These are phyloP conservation scores for Cladosporium sphaerospermum DNA, from an alignment of 2,329 filamentous ascomycete genomes.

Conservation along the genomic window DNA sequence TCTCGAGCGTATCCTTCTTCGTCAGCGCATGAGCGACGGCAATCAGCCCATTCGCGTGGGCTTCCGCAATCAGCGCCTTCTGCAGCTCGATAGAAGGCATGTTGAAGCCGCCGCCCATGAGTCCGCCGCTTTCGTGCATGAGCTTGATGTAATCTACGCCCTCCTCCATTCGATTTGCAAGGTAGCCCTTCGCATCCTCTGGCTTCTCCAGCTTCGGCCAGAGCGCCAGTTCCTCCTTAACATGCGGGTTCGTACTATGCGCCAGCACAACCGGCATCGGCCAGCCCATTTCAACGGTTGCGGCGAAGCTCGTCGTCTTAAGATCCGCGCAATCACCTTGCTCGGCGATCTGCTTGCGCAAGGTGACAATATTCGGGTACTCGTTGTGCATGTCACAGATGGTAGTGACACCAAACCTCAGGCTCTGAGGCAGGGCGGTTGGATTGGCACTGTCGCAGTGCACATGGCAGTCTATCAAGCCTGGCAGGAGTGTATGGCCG, in stretches of 20 bases:
- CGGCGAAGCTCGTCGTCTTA: conserved; percentile 44
- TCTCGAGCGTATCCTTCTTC: conserved; percentile 37
- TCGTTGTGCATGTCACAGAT: conserved; percentile 47
- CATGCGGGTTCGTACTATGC: conserved; percentile 7
- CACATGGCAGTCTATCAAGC: conserved; percentile 47
- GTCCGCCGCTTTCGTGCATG: conserved; percentile 44
- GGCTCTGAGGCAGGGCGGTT: conserved; percentile 37
- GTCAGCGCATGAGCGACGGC: conserved; percentile 37
- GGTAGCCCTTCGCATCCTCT: conserved; percentile 38
- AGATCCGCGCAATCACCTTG: conserved; percentile 39
- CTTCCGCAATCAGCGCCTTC: conserved; percentile 37
- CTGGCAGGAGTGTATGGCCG: conserved; percentile 44
- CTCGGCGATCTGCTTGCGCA: conserved; percentile 25
- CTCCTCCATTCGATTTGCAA: conserved; percentile 36
- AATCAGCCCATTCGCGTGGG: conserved; percentile 31
- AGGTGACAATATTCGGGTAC: conserved; percentile 27
- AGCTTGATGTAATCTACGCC: conserved; percentile 47
- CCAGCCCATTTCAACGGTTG: conserved; percentile 49
- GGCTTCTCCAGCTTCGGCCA: conserved; percentile 43
- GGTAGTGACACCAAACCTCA: conserved; percentile 48
- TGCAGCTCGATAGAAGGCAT: conserved; percentile 42
- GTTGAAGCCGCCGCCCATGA: conserved; percentile 33
- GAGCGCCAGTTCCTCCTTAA: conserved; percentile 31
- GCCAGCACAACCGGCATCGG: conserved; percentile 38
- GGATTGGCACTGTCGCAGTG: conserved; percentile 40